Base-by-base conservation (phyloP, 495 filamentous ascomycete species). In the Penicillium paradoxum region DNA sequence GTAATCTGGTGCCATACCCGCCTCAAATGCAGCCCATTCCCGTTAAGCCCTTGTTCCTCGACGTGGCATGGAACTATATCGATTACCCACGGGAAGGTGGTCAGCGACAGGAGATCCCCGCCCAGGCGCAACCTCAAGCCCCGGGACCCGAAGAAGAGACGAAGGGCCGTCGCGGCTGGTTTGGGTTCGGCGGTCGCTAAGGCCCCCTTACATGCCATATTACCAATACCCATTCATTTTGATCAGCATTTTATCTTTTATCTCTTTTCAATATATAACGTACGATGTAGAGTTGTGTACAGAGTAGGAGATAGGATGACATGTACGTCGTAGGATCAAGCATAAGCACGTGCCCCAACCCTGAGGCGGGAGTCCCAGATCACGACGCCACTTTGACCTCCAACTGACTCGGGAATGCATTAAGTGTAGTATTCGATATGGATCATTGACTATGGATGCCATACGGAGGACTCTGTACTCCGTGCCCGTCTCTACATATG, bases 41-140 rank as follows among this genome's bases (percentile, higher is more conserved):
- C 0, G 90, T 97, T 14, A 99, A 99, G 70, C 95, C 93, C 14
- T 68, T 99, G 14, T 97, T 97, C 77, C 80, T 97, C 40, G 93
- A 99, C 66, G 88, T 96, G 11, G 93, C 93, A 14, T 97, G 90
- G 87, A 99, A 97, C 67, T 99, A 96, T 65, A 90, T 99, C 54
- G 85, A 90, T 18, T 99, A 99, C 67, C 91, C 93, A 2, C 88
- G 86, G 3, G 62, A 63, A 27, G 55, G 52, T 19, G 24, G 21
- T 2, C 46, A 40, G 8, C 56, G 27, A 15, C 58, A 64, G 36
- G 53, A 27, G 13, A 46, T 5, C 22, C 32, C 11, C 6, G 56
- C 55, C 7, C 58, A 65, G 38, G 63, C 51, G 3, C 69, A 68
- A n/a, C 42, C 54, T 25, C 46, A 39, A 21, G 55, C 50, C 10